phyloP scores from a whole-genome alignment of 2,329 filamentous ascomycete species.

The Aspergillus costaricaensis region DNA sequence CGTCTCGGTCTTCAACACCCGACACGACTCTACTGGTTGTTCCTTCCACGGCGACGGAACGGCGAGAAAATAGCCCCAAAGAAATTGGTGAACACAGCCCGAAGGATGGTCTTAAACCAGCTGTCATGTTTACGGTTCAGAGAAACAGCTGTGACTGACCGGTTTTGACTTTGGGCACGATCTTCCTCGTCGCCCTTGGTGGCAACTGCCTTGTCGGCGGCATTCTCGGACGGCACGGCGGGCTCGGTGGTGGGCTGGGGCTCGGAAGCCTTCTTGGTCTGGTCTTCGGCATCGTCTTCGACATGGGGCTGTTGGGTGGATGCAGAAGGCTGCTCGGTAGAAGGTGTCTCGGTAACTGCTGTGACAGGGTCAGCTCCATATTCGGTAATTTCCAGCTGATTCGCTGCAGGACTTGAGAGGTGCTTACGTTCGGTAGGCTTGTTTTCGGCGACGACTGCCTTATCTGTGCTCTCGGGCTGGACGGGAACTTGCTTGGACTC shows the following conservation, averaged over 20 bases:
- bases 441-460: conserved; percentile 15
- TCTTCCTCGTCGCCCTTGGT: conserved; percentile 30
- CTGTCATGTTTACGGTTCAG: conserved; percentile 40
- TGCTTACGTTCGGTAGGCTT: conserved; percentile 28
- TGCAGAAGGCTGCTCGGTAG: conserved; percentile 21
- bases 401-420: conserved; percentile 15
- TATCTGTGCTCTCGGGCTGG: conserved; percentile 20
- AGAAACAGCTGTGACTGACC: conserved; percentile 43
- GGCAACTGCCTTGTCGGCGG: conserved; percentile 14
- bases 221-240: conserved; percentile 9
- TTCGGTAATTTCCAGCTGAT: conserved; percentile 31
- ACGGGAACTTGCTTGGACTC: conserved; percentile 14
- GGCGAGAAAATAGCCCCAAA: conserved; percentile 43
- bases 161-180: conserved; percentile 39
- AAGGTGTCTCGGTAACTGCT: conserved; percentile 32
- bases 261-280: conserved; percentile 16
- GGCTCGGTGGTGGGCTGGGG: conserved; percentile 8
- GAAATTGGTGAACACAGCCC: conserved; percentile 43
- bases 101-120: conserved; percentile 45
- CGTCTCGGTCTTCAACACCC: conserved; percentile 1
- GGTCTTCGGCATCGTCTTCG: conserved; percentile 51
- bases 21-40: conserved; percentile 29
- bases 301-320: conserved; percentile 29
- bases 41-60: conserved; percentile 40
- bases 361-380: conserved; percentile 34